These are phyloP conservation scores for Coleophoma crateriformis DNA, from an alignment of 2,329 filamentous ascomycete species.

Conservation along the genomic window DNA sequence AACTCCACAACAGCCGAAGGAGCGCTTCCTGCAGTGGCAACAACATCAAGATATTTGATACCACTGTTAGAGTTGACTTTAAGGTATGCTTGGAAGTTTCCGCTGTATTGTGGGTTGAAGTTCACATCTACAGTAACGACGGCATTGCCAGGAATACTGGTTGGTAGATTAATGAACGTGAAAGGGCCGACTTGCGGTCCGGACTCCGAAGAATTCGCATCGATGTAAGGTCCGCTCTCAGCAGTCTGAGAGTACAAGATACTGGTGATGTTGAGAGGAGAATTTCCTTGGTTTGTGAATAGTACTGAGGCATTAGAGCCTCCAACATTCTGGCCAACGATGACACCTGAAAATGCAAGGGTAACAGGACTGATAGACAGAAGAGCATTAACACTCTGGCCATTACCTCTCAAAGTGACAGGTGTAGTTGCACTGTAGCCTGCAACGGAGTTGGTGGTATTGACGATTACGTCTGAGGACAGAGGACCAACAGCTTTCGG, in stretches of 20 bases:
- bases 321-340: conserved; percentile 34
- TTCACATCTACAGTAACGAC: conserved; percentile 35
- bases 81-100: conserved; percentile 44
- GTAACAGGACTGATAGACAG: conserved; percentile 41
- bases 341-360: conserved; percentile 42
- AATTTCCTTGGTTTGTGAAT: conserved; percentile 44
- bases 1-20: conserved; percentile 49
- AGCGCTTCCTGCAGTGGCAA: conserved; percentile 42
- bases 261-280: conserved; percentile 34
- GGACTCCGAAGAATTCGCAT: conserved; percentile 27
- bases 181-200: conserved; percentile 40
- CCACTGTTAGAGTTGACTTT: conserved; percentile 45
- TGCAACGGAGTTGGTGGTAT: conserved; percentile 38
- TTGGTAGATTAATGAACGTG: conserved; percentile 40
- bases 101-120: conserved; percentile 40
- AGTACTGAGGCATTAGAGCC: conserved; percentile 38
- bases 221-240: conserved; percentile 37
- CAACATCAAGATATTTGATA: conserved; percentile 38
- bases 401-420: conserved; percentile 42
- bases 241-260: conserved; percentile 38
- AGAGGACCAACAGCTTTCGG: conserved; percentile 41
- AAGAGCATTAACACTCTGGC: conserved; percentile 38
- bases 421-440: conserved; percentile 42
- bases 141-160: conserved; percentile 33
- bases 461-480: conserved; percentile 40